Evolutionary conservation across 805 yeast species (phyloP).

Genomic region (Vanderwaltozyma polyspora): DNA sequence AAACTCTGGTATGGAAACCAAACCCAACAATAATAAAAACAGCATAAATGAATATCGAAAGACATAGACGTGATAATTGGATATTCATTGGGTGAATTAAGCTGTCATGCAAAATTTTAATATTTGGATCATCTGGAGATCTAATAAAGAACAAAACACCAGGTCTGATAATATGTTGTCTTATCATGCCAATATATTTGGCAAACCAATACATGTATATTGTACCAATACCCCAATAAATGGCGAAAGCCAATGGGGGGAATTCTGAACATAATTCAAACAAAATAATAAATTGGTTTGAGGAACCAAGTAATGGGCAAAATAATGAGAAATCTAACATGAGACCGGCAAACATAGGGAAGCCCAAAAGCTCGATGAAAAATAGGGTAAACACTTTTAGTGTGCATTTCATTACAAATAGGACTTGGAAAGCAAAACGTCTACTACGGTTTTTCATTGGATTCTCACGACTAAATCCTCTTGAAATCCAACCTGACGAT

Average conservation of each 20-base stretch:
- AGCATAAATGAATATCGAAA: constrained; percentile 68
- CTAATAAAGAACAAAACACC: constrained; percentile 88
- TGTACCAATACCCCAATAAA: constrained; percentile 68
- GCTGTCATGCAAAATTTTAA: constrained; percentile 78
- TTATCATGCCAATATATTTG: constrained; percentile 70
- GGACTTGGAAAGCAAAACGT: constrained; percentile 39
- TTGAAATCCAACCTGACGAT: constrained; percentile 15
- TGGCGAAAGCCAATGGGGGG: constrained; percentile 17
- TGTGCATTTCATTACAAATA: constrained; percentile 49
- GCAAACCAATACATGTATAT: constrained; percentile 82
- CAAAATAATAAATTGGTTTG: constrained; percentile 12
- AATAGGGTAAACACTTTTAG: constrained; percentile 67
- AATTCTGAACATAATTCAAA: constrained; percentile 15
- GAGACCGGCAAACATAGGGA: constrained; percentile 80
- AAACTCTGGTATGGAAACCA: constrained; percentile 47
- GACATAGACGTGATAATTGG: constrained; percentile 60
- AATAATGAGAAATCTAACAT: constrained; percentile 54
- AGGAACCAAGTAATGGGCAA: constrained; percentile 17
- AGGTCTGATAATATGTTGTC: constrained; percentile 61
- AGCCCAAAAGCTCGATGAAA: constrained; percentile 66
- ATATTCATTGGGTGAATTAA: constrained; percentile 60
- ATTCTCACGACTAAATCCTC: constrained; percentile 19
- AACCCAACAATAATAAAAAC: constrained; percentile 64
- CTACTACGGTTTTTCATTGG: constrained; percentile 27
- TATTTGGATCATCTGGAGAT: constrained; percentile 89